Evolutionary conservation across 495 filamentous ascomycete genomes (phyloP), one percentile per base, ranked within the genome.

Genomic region (Hypoxylon crocopeplum): DNA sequence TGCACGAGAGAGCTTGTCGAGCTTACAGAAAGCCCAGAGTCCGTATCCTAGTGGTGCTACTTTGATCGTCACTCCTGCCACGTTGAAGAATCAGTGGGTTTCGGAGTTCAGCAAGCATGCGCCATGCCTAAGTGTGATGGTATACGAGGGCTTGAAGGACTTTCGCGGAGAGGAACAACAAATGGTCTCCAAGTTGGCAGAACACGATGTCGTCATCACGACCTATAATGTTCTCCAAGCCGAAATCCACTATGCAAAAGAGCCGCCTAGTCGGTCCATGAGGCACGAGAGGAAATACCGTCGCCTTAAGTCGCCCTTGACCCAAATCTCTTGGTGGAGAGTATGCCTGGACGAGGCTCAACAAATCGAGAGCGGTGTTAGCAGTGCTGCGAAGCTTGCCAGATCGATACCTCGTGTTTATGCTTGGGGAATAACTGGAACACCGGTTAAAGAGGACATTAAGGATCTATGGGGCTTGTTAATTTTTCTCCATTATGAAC

Each of bases 261-360:
- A 83, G 1, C 75, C 78, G 10, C 89, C 91, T 0, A 73, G 80
- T 17, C 84, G 92, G 17, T 80, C 78, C 7, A 76, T 92, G 56
- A 85, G 94, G 15, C 77, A 87, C 21, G 71, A 78, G 48, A 86
- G 86, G 58, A 83, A 83, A 48, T 89, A 92, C 56, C 79, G 87
- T 41, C 79, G 84, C 17, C 79, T 79, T 19, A 85, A 82, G 20
- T 92, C 90, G 3, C 93, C 94, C 0, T 72, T 98, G 6, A 84
- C 90, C 24, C 79, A 87, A 29, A 80, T 96, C 3, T 84, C 77
- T 7, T 98, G 94, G 93, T 97, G 92, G 91, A 83, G 94, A 22
- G 85, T 97, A 1, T 93, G 91, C 56, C 82, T 97, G 2, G 94
- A 98, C 67, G 94, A 97, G 71, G 94, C 92, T 2, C 94, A 98